phyloP scores from a whole-genome alignment of 1,284 basidiomycete species.

The Butyriboletus appendiculatus region DNA sequence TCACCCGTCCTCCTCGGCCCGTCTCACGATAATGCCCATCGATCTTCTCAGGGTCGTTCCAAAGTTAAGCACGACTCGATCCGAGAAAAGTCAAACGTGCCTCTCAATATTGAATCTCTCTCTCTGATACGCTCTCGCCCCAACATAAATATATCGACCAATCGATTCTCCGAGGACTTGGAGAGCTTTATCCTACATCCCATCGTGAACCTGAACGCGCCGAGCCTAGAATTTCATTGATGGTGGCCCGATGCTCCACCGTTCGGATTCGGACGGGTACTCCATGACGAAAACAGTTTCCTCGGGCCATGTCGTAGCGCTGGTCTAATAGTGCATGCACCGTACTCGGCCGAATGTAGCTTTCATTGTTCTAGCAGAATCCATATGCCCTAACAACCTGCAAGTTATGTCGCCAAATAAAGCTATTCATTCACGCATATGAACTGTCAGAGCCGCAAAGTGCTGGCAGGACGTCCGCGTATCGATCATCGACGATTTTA shows the following conservation, averaged over 20 bases:
- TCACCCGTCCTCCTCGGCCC: constrained; percentile 1
- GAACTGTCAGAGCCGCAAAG: neutral
- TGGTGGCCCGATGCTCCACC: neutral
- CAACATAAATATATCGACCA: neutral
- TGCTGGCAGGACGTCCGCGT: neutral
- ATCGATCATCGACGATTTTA: neutral
- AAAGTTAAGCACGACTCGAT: neutral
- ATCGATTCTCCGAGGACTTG: constrained; percentile 19
- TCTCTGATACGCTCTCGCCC: neutral
- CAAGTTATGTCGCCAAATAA: too few species aligned
- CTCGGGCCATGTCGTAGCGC: neutral
- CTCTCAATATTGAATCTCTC: neutral
- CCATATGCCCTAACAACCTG: neutral
- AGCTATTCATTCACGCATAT: neutral
- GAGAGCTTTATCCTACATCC: neutral
- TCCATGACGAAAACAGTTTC: neutral
- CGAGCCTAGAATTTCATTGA: neutral
- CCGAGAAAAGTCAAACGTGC: neutral
- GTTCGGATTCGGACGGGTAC: neutral
- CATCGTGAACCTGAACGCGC: neutral
- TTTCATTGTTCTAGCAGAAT: neutral
- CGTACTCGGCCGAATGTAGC: neutral
- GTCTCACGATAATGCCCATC: constrained; percentile 1
- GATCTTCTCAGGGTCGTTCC: constrained; percentile 5
- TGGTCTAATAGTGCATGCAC: neutral